Base-by-base conservation (phyloP, 2,329 filamentous ascomycete genomes). In the Davidsoniella virescens region DNA sequence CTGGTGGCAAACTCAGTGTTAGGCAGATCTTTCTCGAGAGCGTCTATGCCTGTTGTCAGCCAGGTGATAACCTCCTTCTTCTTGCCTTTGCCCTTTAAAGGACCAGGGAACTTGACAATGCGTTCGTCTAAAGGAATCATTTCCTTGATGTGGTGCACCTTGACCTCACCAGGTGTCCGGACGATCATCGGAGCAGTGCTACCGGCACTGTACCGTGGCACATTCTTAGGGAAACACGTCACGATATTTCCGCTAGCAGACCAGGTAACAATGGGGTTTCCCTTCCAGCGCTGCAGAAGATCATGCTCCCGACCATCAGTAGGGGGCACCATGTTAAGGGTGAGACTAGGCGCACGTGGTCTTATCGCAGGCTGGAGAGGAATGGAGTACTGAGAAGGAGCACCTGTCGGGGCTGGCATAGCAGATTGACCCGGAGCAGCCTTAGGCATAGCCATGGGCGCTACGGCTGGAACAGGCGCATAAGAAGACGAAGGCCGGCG, bases 1-100 rank as follows among this genome's bases (percentile, higher is more conserved):
- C 69, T 71, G 29, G 67, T 69, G 60, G 64, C 67, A 52, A 72
- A 71, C 14, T 65, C 67, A 29, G 65, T 66, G 57, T 66, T 73
- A 44, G 67, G 76, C 47, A 67, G 61, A 49, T 65, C 71, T 58
- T 70, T 75, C 60, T 93, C 85, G 36, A 95, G 66, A 1, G 68
- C 68, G 37, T 85, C 80, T 51, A 96, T 90, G 48, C 82, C 86
- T 53, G 74, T 69, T 4, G 72, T 75, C 42, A 98, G 70, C 92
- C 93, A 98, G 2, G 77, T 65, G 41, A 88, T 58, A 0, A 87
- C 76, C 50, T 98, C 90, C 68, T 96, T 98, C 71, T 98, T 98
- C 71, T 94, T 96, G 1, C 81, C 79, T 61, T 95, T 96, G 39
- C 80, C 75, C 63, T 83, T 87, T 25, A 98, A 68, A 2, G 93